Conservation (phyloP, 306 rosid genomes). For the Amphicarpaea edgeworthii region DNA sequence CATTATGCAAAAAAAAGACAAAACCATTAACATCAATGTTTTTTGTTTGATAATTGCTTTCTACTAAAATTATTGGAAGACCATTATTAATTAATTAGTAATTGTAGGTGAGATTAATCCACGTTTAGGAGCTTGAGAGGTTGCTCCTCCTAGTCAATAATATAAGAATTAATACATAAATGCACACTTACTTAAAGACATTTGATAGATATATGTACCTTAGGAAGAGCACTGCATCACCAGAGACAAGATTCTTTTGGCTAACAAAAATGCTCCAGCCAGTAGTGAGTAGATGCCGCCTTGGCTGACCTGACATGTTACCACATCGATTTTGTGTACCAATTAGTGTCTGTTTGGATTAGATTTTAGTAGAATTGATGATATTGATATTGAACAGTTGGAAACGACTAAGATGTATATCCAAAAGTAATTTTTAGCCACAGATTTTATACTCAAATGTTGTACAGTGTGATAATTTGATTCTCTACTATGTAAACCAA, state of each 20-base stretch:
- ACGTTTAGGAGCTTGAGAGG: background rate
- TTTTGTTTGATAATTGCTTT: background rate
- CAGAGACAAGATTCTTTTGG: constrained; percentile 95
- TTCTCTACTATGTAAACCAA: background rate
- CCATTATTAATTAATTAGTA: background rate
- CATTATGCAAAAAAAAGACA: constrained; percentile 13
- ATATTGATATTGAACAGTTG: background rate
- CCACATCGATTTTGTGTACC: constrained; percentile 36
- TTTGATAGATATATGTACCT: no score
- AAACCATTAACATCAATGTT: background rate
- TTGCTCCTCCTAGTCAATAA: background rate
- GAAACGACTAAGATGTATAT: background rate
- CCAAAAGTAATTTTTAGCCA: constrained; percentile 2
- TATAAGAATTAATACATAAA: background rate
- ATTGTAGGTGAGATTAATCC: background rate
- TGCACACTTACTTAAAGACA: background rate
- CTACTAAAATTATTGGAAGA: constrained; percentile 15
- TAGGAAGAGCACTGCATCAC: constrained; percentile 98
- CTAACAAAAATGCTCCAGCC: constrained; percentile 97
- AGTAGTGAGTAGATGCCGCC: constrained; percentile 97
- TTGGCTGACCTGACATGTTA: constrained; percentile 90
- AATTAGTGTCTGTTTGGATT: constrained; percentile 11
- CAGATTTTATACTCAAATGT: background rate
- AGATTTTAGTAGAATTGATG: background rate
- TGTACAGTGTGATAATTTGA: background rate